These are phyloP conservation scores for Aspergillus sp. DNA, from an alignment of 2,329 filamentous ascomycete species.

Conservation along the genomic window DNA sequence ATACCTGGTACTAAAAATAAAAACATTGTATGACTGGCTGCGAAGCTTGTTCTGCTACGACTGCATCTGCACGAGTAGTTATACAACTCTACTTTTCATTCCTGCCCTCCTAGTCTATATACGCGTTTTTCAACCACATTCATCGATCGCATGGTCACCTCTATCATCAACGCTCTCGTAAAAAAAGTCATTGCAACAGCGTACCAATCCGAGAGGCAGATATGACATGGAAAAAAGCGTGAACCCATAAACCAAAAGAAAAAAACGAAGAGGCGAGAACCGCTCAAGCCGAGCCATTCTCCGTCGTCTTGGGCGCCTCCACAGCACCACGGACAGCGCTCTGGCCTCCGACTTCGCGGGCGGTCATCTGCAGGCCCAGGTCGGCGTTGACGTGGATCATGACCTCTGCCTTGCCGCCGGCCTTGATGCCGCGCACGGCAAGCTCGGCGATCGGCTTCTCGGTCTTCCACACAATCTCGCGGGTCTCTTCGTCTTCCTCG, in stretches of 20 bases:
- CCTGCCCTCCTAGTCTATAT: neutral
- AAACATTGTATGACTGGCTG: too few relatives aligned
- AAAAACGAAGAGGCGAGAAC: neutral
- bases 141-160: too few relatives aligned
- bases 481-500: constrained; percentile 67
- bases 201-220: too few relatives aligned
- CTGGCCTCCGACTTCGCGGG: constrained; percentile 78
- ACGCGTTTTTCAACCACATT: too few relatives aligned
- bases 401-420: constrained; percentile 83
- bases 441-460: constrained; percentile 76
- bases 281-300: neutral
- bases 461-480: constrained; percentile 88
- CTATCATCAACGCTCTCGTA: neutral
- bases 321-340: constrained; percentile 63
- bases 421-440: constrained; percentile 72
- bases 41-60: too few relatives aligned
- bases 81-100: neutral
- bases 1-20: too few relatives aligned
- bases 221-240: constrained; percentile 1
- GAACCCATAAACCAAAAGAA: neutral
- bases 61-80: neutral
- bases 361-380: constrained; percentile 67
- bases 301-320: constrained; percentile 27
- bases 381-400: constrained; percentile 81
- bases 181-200: neutral